phyloP scores from a whole-genome alignment of 2,329 filamentous ascomycete species.

The Massarina eburnea region DNA sequence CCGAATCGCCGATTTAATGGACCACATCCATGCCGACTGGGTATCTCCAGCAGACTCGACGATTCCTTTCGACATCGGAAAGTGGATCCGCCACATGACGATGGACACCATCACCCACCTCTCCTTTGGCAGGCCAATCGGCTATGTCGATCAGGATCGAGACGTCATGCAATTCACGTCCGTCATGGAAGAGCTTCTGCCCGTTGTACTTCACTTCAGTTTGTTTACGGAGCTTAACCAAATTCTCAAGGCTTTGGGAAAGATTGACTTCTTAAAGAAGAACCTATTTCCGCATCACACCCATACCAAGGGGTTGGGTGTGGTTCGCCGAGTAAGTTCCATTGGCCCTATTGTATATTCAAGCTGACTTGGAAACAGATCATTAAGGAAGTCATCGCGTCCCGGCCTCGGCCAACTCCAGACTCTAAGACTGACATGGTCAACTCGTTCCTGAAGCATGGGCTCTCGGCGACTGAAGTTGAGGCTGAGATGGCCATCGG shows the following conservation, averaged over 20 bases:
- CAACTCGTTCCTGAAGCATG: too few relatives aligned
- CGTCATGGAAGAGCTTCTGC: background rate
- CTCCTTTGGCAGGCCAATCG: slow-evolving; percentile 11
- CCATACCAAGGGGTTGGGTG: background rate
- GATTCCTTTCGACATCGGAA: slow-evolving; percentile 46
- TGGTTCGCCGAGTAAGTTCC: background rate
- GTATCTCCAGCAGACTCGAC: slow-evolving; percentile 26
- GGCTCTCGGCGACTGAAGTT: too few relatives aligned
- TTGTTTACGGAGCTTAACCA: background rate
- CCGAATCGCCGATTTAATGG: slow-evolving; percentile 47
- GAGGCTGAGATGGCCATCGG: background rate
- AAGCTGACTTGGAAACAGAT: too few relatives aligned
- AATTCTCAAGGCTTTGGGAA: too few relatives aligned
- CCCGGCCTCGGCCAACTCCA: too few relatives aligned
- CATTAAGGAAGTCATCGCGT: too few relatives aligned
- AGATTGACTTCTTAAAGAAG: too few relatives aligned
- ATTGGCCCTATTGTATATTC: too few relatives aligned
- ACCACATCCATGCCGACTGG: slow-evolving; percentile 53
- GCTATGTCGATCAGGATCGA: slow-evolving; percentile 7
- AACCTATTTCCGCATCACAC: background rate
- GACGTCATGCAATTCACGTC: slow-evolving; percentile 8
- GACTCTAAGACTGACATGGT: too few relatives aligned
- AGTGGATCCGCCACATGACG: slow-evolving; percentile 52
- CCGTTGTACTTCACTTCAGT: background rate
- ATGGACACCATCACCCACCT: slow-evolving; percentile 13